Evolutionary conservation across 2,329 filamentous ascomycete genomes (phyloP), one percentile per base, ranked within the genome.

Genomic region (Diplodia sapinea): DNA sequence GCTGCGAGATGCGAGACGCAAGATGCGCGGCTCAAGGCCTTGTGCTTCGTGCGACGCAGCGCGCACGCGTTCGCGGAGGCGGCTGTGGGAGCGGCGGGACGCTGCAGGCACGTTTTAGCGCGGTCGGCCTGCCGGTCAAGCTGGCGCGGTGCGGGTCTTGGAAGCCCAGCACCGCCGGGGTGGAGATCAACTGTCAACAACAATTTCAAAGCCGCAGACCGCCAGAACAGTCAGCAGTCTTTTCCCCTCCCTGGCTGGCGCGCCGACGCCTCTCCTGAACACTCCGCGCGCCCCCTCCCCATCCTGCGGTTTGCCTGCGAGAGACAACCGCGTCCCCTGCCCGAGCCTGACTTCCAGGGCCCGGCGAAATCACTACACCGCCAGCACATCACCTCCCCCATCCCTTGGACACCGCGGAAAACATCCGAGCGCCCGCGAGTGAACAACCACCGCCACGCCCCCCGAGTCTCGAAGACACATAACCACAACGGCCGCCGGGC

Each of bases 401-500:
- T 69, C 68, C 70, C 72, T 71, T 67, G 71, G 26, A 63, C 43
- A 70, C 74, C 76, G 75, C 75, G 76, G 74, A 73, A 73, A 73
- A 71, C 69, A 69, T 71, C 56, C 50, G 68, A 70, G 65, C 62
- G 69, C 68, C 66, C 54, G 47, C 70, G 70, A 71, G 43, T 55
- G 50, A 54, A 43, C 62, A 65, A 55, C 51, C 26, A 43, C 50
- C 50, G 15, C 8, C 49, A n/a, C 62, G 8, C 50, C 50, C 62
- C 62, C 50, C 62, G 59, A 52, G 59, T 20, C 47, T 13, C 29
- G 29, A 51, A 29, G 64, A 67, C 49, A 57, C 43, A 54, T 62
- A 62, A 62, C 40, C 59, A 50, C 55, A 67, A 23, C 62, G 71
- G 77, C 77, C 76, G 72, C 70, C 72, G 74, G 78, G 78, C 77